These are phyloP conservation scores for Atkinsonella texensis DNA, from an alignment of 2,329 filamentous ascomycete species.

Conservation along the genomic window DNA sequence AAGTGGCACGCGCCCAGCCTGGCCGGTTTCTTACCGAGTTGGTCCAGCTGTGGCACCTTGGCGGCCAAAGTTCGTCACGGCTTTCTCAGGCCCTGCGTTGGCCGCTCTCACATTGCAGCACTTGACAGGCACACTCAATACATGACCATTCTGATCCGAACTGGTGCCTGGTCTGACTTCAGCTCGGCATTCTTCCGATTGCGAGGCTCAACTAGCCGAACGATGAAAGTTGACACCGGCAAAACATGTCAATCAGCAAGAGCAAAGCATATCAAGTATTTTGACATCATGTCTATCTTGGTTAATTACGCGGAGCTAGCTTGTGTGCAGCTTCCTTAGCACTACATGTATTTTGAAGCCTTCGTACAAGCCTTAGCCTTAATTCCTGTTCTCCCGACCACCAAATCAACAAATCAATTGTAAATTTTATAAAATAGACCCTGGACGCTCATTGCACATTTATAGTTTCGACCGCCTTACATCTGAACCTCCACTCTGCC, in stretches of 20 bases:
- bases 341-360: slow-evolving; percentile 21
- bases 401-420: slow-evolving; percentile 21
- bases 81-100: no score
- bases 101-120: slow-evolving; percentile 3
- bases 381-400: slow-evolving; percentile 9
- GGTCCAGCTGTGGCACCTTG: no score
- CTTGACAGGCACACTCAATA: background rate
- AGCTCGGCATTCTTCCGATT: background rate
- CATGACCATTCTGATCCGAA: background rate
- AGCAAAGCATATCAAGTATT: no score
- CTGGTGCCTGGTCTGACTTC: background rate
- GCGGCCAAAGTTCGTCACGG: no score
- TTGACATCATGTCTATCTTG: slow-evolving; percentile 18
- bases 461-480: slow-evolving; percentile 25
- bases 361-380: background rate
- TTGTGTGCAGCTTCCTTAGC: slow-evolving; percentile 17
- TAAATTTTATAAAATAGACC: slow-evolving; percentile 11
- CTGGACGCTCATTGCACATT: slow-evolving; percentile 12
- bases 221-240: no score
- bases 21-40: no score
- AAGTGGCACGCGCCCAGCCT: no score
- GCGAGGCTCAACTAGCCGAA: no score
- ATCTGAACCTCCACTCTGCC: slow-evolving; percentile 84
- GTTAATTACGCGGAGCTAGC: slow-evolving; percentile 9
- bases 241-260: background rate